Conservation (phyloP, 768 basidiomycete genomes). For the Astraeus odoratus region DNA sequence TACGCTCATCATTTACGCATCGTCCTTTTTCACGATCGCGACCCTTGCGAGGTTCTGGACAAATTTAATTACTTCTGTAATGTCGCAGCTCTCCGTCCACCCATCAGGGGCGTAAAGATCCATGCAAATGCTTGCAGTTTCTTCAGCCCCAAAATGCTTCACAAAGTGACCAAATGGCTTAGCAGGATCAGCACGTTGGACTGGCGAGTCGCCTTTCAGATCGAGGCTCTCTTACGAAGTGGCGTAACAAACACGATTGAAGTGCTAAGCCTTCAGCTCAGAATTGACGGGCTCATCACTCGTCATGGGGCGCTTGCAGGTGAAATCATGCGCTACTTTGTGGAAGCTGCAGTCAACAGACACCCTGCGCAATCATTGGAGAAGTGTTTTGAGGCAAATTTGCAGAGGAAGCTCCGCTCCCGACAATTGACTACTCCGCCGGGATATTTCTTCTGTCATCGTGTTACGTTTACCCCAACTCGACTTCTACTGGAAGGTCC, state of each 20-base stretch:
- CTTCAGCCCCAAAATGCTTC: slow-evolving; percentile 43
- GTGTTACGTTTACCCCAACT: slow-evolving; percentile 73
- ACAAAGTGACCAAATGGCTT: slow-evolving; percentile 38
- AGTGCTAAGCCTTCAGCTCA: slow-evolving; percentile 37
- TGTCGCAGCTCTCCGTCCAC: slow-evolving; percentile 38
- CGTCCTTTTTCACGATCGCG: slow-evolving; percentile 43
- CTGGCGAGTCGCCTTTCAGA: slow-evolving; percentile 72
- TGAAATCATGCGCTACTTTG: slow-evolving; percentile 50
- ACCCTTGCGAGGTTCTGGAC: slow-evolving; percentile 31
- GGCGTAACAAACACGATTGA: slow-evolving; percentile 56
- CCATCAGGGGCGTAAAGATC: slow-evolving; percentile 31
- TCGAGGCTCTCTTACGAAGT: slow-evolving; percentile 63
- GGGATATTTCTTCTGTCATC: slow-evolving; percentile 58
- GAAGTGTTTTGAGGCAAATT: slow-evolving; percentile 41
- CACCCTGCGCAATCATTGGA: slow-evolving; percentile 35
- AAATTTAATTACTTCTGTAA: slow-evolving; percentile 50
- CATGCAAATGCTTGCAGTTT: slow-evolving; percentile 45
- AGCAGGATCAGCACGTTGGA: slow-evolving; percentile 23
- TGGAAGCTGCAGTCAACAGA: slow-evolving; percentile 39
- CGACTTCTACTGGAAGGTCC: slow-evolving; percentile 73
- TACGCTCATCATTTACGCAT: slow-evolving; percentile 70
- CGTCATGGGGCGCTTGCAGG: slow-evolving; percentile 31
- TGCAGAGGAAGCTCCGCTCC: slow-evolving; percentile 13
- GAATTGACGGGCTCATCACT: slow-evolving; percentile 36
- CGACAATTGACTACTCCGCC: slow-evolving; percentile 19